Conservation (phyloP, 2,329 filamentous ascomycete species). For the Hymenoscyphus infarciens region DNA sequence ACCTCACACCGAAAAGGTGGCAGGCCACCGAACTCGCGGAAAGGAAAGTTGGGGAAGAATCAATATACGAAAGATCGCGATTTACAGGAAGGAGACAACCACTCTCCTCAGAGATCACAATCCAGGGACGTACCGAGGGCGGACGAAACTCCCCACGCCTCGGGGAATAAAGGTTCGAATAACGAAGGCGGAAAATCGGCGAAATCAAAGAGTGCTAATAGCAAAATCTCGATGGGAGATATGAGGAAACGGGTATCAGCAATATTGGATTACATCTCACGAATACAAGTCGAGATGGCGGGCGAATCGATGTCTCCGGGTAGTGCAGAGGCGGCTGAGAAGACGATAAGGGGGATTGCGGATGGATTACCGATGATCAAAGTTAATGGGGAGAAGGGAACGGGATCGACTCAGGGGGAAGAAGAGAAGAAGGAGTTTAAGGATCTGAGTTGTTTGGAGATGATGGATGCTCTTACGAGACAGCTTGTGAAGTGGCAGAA, state of each 20-base stretch:
- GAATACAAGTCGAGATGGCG: conserved; percentile 84
- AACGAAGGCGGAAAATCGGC: conserved; percentile 35
- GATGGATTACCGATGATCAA: conserved; percentile 35
- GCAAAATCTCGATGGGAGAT: conserved; percentile 78
- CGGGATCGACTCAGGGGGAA: conserved; percentile 34
- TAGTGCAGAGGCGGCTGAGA: conserved; percentile 38
- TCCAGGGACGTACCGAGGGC: conserved; percentile 39
- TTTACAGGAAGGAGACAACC: conserved; percentile 46
- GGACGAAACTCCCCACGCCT: conserved; percentile 51
- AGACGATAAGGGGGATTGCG: conserved; percentile 35
- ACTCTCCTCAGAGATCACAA: conserved; percentile 52
- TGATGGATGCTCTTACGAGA: conserved; percentile 40
- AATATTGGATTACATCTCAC: conserved; percentile 85
- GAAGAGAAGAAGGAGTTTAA: conserved; percentile 58
- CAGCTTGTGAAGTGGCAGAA: conserved; percentile 39
- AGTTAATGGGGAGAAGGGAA: conserved; percentile 37
- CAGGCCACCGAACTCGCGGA: conserved; percentile 61
- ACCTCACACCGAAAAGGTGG: conserved; percentile 59
- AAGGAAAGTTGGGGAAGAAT: conserved; percentile 67
- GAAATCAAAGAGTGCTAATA: conserved; percentile 37
- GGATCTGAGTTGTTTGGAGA: conserved; percentile 53
- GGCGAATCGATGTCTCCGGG: conserved; percentile 50
- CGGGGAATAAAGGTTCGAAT: conserved; percentile 36
- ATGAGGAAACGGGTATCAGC: conserved; percentile 80
- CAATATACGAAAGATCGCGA: conserved; percentile 80